Evolutionary conservation across 495 filamentous ascomycete species (phyloP), one percentile per base, ranked within the genome.

Genomic region (Pyrenula massariospora): DNA sequence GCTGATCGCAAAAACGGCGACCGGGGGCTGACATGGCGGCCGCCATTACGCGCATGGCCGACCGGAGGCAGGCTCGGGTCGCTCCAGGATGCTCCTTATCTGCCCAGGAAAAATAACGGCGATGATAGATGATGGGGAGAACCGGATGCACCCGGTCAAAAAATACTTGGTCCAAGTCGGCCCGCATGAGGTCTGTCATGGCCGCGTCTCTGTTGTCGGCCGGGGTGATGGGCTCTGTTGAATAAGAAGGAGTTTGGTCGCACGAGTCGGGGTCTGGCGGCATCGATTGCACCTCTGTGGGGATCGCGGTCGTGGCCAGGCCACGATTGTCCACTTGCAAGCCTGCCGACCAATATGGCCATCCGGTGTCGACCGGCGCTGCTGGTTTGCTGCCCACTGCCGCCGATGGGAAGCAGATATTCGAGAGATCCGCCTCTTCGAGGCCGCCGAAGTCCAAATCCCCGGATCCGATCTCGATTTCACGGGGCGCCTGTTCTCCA

Each of bases 81-180:
- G 67, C 62, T 31, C 65, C 5, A 5, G 31, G 3, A 21, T n/a
- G 1, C 20, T 15, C 11, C 2, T 53, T 20, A 50, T 60, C 59
- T 19, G 60, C 60, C 71, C 69, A 73, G n/a, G 63, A 50, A 19
- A 72, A 68, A 53, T 74, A 74, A 15, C 66, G 64, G 53, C 66
- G 59, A 54, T 77, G 70, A 57, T 81, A 74, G 5, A 83, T 62
- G 10, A 83, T 77, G 1, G 80, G 80, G 1, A 73, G 64, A 23
- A 75, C 72, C 10, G 75, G 69, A 48, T 83, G 79, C 2, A 81
- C 77, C 24, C 79, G 71, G 50, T 83, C 80, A 57, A 83, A 81
- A 54, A 81, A 83, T 22, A 82, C 62, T 60, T 80, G 74, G 50
- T 82, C 78, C 31, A 42, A 42, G 31, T 42, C 31, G 31, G 31